Conservation (phyloP, 768 basidiomycete genomes). For the Mycena rebaudengoi region DNA sequence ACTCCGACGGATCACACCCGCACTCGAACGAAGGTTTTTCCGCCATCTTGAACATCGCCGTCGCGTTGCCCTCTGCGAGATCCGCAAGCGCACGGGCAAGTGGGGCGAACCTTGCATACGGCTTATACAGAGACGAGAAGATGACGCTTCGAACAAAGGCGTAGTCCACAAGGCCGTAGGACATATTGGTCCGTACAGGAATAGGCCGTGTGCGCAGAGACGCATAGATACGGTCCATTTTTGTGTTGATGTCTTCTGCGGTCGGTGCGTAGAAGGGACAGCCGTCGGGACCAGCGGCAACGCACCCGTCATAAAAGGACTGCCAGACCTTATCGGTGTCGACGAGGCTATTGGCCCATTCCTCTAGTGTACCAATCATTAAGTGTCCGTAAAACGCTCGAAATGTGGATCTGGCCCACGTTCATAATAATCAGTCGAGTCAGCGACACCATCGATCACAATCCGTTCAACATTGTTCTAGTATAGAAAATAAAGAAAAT, state of each 20-base stretch:
- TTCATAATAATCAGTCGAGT: conserved; percentile 16
- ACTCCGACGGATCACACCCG: conserved; percentile 32
- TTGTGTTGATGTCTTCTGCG: conserved; percentile 41
- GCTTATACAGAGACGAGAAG: conserved; percentile 46
- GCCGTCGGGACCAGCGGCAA: conserved; percentile 42
- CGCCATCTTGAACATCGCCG: conserved; percentile 31
- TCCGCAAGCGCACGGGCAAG: conserved; percentile 48
- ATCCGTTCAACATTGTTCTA: conserved; percentile 24
- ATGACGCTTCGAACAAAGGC: conserved; percentile 35
- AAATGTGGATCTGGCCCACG: neutral
- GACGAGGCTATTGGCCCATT: conserved; percentile 2
- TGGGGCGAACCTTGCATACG: conserved; percentile 41
- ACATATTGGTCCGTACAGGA: conserved; percentile 37
- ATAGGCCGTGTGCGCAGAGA: conserved; percentile 42
- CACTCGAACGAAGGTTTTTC: conserved; percentile 38
- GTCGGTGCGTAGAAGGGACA: conserved; percentile 51
- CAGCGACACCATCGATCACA: conserved; percentile 23
- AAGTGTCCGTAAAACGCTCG: too few species aligned
- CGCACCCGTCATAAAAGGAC: conserved; percentile 46
- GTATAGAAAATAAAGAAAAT: neutral
- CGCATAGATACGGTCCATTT: conserved; percentile 44
- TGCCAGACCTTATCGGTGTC: conserved; percentile 48
- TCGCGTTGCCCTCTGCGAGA: conserved; percentile 42
- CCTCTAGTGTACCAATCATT: neutral
- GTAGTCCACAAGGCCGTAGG: conserved; percentile 50